A percentile compares a stretch with the other conserved stretches of the same genome.
These are phyloP conservation scores for Suhomyces kunorum DNA, from an alignment of 1,139 yeast genomes.

Conservation along the genomic window DNA sequence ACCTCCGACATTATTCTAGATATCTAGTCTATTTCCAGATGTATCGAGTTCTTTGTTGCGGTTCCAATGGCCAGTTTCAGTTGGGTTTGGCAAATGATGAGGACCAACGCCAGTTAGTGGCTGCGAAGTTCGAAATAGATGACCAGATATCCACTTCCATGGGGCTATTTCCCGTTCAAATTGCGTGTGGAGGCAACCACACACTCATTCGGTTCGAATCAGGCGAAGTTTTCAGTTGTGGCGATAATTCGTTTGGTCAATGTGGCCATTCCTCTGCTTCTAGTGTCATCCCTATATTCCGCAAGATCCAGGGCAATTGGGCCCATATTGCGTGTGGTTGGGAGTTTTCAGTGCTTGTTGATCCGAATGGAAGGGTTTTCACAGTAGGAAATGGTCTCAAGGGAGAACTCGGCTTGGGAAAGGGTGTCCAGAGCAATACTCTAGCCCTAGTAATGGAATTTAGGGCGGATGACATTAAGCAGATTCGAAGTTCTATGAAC, in stretches of 20 bases:
- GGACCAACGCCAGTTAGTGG: conserved; percentile 46
- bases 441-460: conserved; percentile 4
- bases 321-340: conserved; percentile 66
- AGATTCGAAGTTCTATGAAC: conserved; percentile 52
- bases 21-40: neutral
- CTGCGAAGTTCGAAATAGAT: conserved; percentile 24
- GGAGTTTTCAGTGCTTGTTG: conserved; percentile 66
- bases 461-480: conserved; percentile 16
- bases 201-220: conserved; percentile 57
- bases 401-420: conserved; percentile 76
- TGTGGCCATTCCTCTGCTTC: conserved; percentile 35
- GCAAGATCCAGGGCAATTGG: conserved; percentile 38
- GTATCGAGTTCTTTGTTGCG: conserved; percentile 55
- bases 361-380: conserved; percentile 41
- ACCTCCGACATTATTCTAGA: too few species aligned
- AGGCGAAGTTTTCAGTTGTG: conserved; percentile 59
- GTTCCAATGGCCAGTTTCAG: conserved; percentile 83
- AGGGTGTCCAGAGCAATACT: conserved; percentile 13
- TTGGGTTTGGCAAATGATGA: conserved; percentile 62
- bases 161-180: conserved; percentile 32
- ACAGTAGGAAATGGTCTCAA: conserved; percentile 64
- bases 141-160: conserved; percentile 11
- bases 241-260: conserved; percentile 61
- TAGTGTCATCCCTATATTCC: conserved; percentile 19
- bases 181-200: conserved; percentile 87